These are phyloP conservation scores for Rutstroemia sp. DNA, from an alignment of 2,329 filamentous ascomycete species.

Conservation along the genomic window DNA sequence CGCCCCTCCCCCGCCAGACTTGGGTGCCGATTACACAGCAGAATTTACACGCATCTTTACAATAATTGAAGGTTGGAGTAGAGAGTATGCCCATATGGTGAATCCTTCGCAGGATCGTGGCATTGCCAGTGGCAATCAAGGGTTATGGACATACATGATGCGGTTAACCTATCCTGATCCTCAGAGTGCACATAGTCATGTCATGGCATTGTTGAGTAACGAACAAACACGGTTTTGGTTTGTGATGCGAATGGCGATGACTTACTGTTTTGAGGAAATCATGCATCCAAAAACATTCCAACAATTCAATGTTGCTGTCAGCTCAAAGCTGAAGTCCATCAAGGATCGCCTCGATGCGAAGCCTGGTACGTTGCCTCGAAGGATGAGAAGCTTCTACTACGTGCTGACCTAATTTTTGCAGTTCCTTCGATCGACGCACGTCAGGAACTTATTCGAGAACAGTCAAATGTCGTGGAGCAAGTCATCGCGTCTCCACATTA, in stretches of 20 bases:
- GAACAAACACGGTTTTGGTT: conserved; percentile 29
- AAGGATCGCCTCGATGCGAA: conserved; percentile 11
- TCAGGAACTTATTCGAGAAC: conserved; percentile 32
- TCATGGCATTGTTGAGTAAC: conserved; percentile 30
- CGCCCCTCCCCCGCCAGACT: background rate
- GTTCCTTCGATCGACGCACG: conserved; percentile 21
- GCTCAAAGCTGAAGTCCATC: conserved; percentile 19
- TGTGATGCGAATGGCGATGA: conserved; percentile 33
- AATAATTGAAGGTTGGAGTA: conserved; percentile 3
- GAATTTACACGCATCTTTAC: conserved; percentile 2
- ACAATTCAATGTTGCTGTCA: conserved; percentile 24
- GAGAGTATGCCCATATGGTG: background rate
- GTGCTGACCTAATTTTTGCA: conserved; percentile 7
- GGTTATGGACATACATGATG: conserved; percentile 34
- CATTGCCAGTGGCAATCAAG: conserved; percentile 19
- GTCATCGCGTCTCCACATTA: conserved; percentile 33
- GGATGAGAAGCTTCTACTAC: background rate
- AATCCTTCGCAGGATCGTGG: conserved; percentile 12
- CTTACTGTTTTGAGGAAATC: conserved; percentile 32
- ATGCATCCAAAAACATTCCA: conserved; percentile 31
- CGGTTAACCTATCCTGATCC: conserved; percentile 23
- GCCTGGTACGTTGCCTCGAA: conserved; percentile 24
- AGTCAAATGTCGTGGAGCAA: conserved; percentile 31
- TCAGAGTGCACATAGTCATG: conserved; percentile 30
- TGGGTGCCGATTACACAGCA: background rate